Evolutionary conservation across 805 yeast species (phyloP).

Genomic region (Yamadazyma olivae): DNA sequence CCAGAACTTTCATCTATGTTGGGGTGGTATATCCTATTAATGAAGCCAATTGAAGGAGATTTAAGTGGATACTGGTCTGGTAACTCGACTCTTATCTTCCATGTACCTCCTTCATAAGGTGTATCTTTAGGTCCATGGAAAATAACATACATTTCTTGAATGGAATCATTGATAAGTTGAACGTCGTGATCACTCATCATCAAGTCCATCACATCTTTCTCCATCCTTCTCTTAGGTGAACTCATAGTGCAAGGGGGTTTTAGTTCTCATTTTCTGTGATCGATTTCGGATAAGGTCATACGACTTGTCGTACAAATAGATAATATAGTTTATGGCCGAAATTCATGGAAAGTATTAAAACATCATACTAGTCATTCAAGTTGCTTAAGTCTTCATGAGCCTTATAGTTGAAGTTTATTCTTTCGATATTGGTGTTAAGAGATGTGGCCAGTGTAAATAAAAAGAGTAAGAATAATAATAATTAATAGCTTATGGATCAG

Average conservation of each 20-base stretch:
- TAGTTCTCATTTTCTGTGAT: constrained; percentile 2
- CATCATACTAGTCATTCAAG: too few species aligned
- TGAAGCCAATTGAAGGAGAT: constrained; percentile 93
- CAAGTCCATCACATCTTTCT: constrained; percentile 94
- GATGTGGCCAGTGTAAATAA: too few species aligned
- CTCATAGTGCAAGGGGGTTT: constrained; percentile 27
- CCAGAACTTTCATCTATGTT: constrained; percentile 91
- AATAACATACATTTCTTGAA: constrained; percentile 81
- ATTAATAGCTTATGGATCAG: too few species aligned
- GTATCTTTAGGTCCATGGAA: constrained; percentile 81
- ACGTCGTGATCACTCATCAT: constrained; percentile 95
- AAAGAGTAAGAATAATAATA: too few species aligned
- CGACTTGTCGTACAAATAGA: too few species aligned
- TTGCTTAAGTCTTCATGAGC: too few species aligned
- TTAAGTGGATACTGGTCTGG: constrained; percentile 96
- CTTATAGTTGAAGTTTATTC: too few species aligned
- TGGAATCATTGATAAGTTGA: constrained; percentile 66
- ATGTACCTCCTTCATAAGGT: constrained; percentile 84
- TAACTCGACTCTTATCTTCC: constrained; percentile 89
- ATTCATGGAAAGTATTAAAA: too few species aligned
- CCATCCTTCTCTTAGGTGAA: constrained; percentile 76
- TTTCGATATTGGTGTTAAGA: too few species aligned
- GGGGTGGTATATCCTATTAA: constrained; percentile 90
- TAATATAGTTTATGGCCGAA: too few species aligned
- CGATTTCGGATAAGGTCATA: constrained; percentile 8